Conservation (phyloP, 768 basidiomycete species). For the Lactarius pseudohatsudake region DNA sequence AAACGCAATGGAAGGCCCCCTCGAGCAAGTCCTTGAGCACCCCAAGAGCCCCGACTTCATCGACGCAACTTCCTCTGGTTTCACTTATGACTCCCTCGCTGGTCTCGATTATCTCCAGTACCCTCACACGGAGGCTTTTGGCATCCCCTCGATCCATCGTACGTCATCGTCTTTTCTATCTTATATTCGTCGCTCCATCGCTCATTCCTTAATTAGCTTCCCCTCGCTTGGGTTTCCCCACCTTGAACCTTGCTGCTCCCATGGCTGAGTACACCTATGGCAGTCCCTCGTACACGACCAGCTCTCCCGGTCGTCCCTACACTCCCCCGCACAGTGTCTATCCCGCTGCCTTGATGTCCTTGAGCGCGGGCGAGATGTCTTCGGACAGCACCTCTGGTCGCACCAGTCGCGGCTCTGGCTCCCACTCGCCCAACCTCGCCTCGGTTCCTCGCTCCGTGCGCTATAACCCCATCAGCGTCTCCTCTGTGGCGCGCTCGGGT, state of each 20-base stretch:
- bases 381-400: slow-evolving; percentile 71
- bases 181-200: slow-evolving; percentile 24
- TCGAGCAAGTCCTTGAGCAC: slow-evolving; percentile 49
- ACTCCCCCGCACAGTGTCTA: slow-evolving; percentile 71
- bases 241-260: slow-evolving; percentile 55
- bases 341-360: slow-evolving; percentile 69
- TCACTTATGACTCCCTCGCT: slow-evolving; percentile 47
- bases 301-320: slow-evolving; percentile 59
- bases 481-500: slow-evolving; percentile 52
- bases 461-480: slow-evolving; percentile 63
- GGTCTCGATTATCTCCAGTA: slow-evolving; percentile 66
- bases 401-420: slow-evolving; percentile 66
- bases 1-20: slow-evolving; percentile 47
- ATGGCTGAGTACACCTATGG: slow-evolving; percentile 64
- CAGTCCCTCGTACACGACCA: slow-evolving; percentile 52
- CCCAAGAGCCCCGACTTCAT: slow-evolving; percentile 52
- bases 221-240: slow-evolving; percentile 63
- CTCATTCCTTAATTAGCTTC: slow-evolving; percentile 36
- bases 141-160: slow-evolving; percentile 61
- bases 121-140: slow-evolving; percentile 58
- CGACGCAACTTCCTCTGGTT: slow-evolving; percentile 41
- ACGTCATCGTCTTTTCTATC: slow-evolving; percentile 37
- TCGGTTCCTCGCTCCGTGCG: slow-evolving; percentile 74
- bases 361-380: slow-evolving; percentile 68
- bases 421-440: slow-evolving; percentile 54